These are phyloP conservation scores for Arthroderma sp. DNA, from an alignment of 2,329 filamentous ascomycete genomes.

Conservation along the genomic window DNA sequence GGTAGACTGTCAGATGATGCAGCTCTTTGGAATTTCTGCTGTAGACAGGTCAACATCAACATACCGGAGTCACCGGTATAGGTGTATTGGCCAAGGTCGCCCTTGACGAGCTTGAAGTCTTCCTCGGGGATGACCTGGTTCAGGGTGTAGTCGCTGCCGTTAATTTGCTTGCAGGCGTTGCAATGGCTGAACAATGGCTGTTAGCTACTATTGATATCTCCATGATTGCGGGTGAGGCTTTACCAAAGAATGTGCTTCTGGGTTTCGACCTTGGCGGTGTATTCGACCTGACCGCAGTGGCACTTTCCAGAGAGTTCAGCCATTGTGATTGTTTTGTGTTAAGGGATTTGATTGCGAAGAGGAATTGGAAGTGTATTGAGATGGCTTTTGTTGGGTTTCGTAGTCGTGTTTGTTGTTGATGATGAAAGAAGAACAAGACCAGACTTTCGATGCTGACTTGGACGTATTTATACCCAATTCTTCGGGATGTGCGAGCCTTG, in stretches of 20 bases:
- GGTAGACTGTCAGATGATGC: not conserved
- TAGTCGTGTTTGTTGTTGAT: not conserved
- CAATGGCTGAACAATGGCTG: conserved; percentile 36
- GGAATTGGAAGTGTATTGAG: not conserved
- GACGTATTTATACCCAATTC: too few relatives aligned
- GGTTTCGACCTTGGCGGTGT: conserved; percentile 36
- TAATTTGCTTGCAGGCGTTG: conserved; percentile 43
- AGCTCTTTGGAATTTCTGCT: too few relatives aligned
- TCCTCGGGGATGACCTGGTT: conserved; percentile 41
- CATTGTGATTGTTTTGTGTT: conserved; percentile 18
- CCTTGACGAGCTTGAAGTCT: conserved; percentile 40
- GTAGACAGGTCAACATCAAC: conserved; percentile 2
- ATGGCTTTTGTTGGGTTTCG: not conserved
- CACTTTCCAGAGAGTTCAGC: conserved; percentile 38
- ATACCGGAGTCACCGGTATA: conserved; percentile 43
- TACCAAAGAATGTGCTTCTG: conserved; percentile 31
- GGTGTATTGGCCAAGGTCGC: conserved; percentile 38
- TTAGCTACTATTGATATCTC: not conserved
- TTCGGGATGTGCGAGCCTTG: too few relatives aligned
- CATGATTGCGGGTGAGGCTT: not conserved
- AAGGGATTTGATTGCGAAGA: not conserved
- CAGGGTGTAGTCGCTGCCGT: conserved; percentile 38
- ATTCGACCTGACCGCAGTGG: conserved; percentile 43
- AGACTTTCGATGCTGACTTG: too few relatives aligned
- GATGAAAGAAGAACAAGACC: not conserved